Evolutionary conservation across 2,329 filamentous ascomycete genomes (phyloP).

Genomic region (Cercospora sesami): DNA sequence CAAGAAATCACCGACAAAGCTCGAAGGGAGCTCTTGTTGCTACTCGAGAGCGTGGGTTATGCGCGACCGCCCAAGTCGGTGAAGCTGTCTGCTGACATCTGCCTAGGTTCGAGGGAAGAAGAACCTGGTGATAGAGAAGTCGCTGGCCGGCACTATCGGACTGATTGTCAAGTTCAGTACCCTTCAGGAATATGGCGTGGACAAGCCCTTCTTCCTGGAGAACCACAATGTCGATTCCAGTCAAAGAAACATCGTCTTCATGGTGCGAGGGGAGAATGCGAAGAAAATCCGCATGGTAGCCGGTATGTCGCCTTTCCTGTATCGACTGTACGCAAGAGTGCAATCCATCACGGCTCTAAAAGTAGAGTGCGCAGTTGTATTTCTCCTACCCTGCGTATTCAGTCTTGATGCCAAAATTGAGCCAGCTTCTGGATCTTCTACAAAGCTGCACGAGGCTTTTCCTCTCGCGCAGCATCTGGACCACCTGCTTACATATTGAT

Average conservation of each 20-base stretch:
- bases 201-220: constrained; percentile 95
- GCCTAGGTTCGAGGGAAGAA: constrained; percentile 93
- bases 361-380: constrained; percentile 60
- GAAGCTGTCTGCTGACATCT: constrained; percentile 20
- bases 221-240: constrained; percentile 93
- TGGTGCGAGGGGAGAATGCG: constrained; percentile 85
- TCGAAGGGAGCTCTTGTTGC: constrained; percentile 81
- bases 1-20: constrained; percentile 79
- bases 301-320: constrained; percentile 58
- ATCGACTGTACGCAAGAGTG: neutral
- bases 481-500: constrained; percentile 52
- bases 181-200: constrained; percentile 93
- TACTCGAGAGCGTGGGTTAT: constrained; percentile 90
- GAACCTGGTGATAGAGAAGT: constrained; percentile 90
- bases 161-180: constrained; percentile 93
- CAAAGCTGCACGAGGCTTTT: constrained; percentile 25
- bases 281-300: constrained; percentile 82
- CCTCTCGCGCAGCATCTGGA: constrained; percentile 33
- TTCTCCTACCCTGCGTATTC: constrained; percentile 54
- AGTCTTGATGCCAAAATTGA: constrained; percentile 42
- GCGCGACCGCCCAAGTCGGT: constrained; percentile 31
- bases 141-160: constrained; percentile 83
- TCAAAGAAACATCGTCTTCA: constrained; percentile 92
- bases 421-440: constrained; percentile 27
- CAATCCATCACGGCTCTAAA: constrained; percentile 51